Evolutionary conservation across 495 filamentous ascomycete species (phyloP), one percentile per base, ranked within the genome.

Genomic region (Cercophora samala): DNA sequence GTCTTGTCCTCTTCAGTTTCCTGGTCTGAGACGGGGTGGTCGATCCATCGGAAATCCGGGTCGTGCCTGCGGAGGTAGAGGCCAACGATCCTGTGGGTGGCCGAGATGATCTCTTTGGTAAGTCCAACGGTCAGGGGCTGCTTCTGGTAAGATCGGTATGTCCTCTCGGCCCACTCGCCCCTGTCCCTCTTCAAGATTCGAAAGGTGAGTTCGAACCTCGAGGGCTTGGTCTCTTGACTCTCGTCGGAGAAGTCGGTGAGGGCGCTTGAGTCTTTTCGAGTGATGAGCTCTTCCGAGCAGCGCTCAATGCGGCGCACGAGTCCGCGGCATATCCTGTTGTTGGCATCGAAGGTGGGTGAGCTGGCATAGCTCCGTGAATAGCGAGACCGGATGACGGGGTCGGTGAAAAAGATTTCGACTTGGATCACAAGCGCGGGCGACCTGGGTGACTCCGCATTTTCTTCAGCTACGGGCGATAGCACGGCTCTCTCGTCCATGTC

Each of bases 61-160:
- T 83, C 81, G 64, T 83, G 81, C 17, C 74, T 74, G 25, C 78
- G 73, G 1, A 83, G 68, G 63, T 80, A 83, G n/a, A 82, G 70
- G 1, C 80, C 81, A 62, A 83, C 64, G 67, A 80, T 81, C 58
- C 78, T 65, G 55, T 83, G 80, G 61, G 72, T 74, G n/a, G 77
- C 74, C 60, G 79, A 65, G 51, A 79, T 76, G 58, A 82, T 67
- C n/a, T 82, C 79, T 60, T 72, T 78, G 19, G 81, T 76, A 37
- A 71, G 63, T 21, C 72, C 77, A n/a, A 72, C 66, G 17, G 76
- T 77, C 46, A 83, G 65, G 62, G 77, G 70, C 52, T 82, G 79
- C 54, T 77, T 78, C 68, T 83, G 80, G 68, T 80, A 81, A 2
- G 81, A 82, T 19, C 76, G 74, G 59, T 76, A 77, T 2, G 77